Evolutionary conservation across 257 asterid genomes (phyloP).

Genomic region (Jacaranda copaia): DNA sequence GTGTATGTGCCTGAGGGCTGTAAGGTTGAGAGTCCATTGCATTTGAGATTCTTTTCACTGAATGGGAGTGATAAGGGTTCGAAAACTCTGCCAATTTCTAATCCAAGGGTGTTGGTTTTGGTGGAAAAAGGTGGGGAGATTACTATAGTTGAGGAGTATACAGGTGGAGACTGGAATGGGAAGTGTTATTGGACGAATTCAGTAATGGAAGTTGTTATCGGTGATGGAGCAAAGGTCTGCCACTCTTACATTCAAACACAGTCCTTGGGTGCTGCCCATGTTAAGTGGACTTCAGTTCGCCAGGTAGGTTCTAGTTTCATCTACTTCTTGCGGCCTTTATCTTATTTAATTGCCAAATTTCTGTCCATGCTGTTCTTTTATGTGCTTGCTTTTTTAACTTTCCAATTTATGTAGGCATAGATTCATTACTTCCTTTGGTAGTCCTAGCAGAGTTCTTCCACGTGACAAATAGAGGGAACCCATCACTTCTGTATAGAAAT

Average conservation of each 20-base stretch:
- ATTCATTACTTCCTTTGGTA: neutral
- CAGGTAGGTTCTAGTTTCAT: constrained; percentile 58
- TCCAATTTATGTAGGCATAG: no score
- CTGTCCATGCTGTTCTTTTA: neutral
- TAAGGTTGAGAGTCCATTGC: constrained; percentile 76
- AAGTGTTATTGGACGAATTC: constrained; percentile 87
- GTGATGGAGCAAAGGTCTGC: constrained; percentile 75
- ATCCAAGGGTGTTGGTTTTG: constrained; percentile 85
- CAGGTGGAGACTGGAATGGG: constrained; percentile 52
- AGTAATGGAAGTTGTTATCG: constrained; percentile 72
- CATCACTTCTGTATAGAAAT: neutral
- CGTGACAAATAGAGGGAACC: no score
- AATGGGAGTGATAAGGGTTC: constrained; percentile 64
- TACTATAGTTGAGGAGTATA: constrained; percentile 80
- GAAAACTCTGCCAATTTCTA: constrained; percentile 74
- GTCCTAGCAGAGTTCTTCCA: neutral
- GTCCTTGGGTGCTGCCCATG: constrained; percentile 82
- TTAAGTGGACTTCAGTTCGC: constrained; percentile 88
- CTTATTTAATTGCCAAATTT: constrained; percentile 14
- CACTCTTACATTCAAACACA: constrained; percentile 88
- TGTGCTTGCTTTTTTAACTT: constrained; percentile 1
- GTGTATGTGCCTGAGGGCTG: constrained; percentile 87
- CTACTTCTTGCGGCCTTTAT: constrained; percentile 26
- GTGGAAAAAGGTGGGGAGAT: constrained; percentile 91
- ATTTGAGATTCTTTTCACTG: constrained; percentile 63